Percentiles rank a stretch among this genome's conserved stretches.
phyloP scores from a whole-genome alignment of 2,329 filamentous ascomycete genomes.

The Fusarium incarnatum region DNA sequence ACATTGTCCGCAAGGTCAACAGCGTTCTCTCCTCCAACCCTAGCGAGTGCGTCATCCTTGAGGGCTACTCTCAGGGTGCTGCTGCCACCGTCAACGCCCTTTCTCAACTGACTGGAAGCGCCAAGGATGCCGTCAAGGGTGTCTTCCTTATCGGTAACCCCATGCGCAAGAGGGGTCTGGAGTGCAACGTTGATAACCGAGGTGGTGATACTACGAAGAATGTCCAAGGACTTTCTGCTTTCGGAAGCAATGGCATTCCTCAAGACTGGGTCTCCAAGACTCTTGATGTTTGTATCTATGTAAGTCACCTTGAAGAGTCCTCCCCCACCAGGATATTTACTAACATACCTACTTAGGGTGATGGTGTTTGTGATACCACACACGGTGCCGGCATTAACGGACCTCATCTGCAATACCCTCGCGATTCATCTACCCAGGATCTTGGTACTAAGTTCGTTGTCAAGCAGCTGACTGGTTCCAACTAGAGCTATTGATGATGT shows the following conservation, averaged over 20 bases:
- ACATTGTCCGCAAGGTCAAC: slow-evolving; percentile 16
- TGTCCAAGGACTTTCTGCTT: slow-evolving; percentile 5
- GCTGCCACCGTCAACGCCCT: slow-evolving; percentile 21
- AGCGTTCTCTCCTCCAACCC: slow-evolving; percentile 2
- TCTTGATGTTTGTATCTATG: slow-evolving; percentile 20
- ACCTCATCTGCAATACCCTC: slow-evolving; percentile 14
- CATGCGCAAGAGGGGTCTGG: slow-evolving; percentile 5
- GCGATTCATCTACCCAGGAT: slow-evolving; percentile 5
- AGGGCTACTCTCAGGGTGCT: slow-evolving; percentile 21
- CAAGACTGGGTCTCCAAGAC: slow-evolving; percentile 10
- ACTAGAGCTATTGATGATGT: background rate
- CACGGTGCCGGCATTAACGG: slow-evolving; percentile 12
- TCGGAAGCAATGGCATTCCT: background rate
- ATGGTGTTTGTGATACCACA: slow-evolving; percentile 19
- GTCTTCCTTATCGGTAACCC: slow-evolving; percentile 19
- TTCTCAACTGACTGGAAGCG: slow-evolving; percentile 8
- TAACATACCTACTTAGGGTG: background rate
- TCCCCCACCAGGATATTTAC: too few species aligned
- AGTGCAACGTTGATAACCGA: slow-evolving; percentile 17
- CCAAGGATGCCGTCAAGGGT: slow-evolving; percentile 6
- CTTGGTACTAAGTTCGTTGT: slow-evolving; percentile 18
- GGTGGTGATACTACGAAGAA: slow-evolving; percentile 18
- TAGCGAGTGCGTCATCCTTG: slow-evolving; percentile 13
- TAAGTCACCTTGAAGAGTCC: too few species aligned
- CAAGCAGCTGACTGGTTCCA: slow-evolving; percentile 8